Conservation (phyloP, 495 filamentous ascomycete genomes). For the Annulohypoxylon moriforme region DNA sequence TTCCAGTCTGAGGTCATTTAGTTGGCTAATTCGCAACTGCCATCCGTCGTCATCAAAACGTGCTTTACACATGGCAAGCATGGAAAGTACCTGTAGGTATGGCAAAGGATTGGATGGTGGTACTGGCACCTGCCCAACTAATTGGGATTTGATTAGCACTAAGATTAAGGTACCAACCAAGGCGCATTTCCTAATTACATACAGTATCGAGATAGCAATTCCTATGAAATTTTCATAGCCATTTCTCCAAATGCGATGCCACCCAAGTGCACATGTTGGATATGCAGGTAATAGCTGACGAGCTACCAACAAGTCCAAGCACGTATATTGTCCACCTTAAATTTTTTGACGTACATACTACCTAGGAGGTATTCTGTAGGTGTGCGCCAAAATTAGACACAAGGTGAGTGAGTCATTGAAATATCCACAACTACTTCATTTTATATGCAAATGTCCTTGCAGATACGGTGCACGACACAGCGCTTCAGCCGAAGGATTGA, state of each 20-base stretch:
- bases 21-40: not conserved
- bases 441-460: not conserved
- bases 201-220: not conserved
- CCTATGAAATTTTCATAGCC: not conserved
- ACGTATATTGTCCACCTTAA: not conserved
- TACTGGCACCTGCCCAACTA: not conserved
- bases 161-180: not conserved
- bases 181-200: not conserved
- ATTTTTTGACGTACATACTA: not conserved
- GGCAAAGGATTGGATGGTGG: not conserved
- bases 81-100: not conserved
- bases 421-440: not conserved
- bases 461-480: not conserved
- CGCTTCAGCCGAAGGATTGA: not conserved
- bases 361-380: not conserved
- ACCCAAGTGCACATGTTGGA: not conserved
- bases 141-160: not conserved
- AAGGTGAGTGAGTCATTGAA: conserved; percentile 9
- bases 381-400: not conserved
- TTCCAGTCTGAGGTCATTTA: conserved; percentile 2
- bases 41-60: not conserved
- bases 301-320: not conserved
- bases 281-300: not conserved
- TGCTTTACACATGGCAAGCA: conserved; percentile 1
- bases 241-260: not conserved